Base-by-base conservation (phyloP, 225 moss, liverwort and hornwort species). In the Ulota crispa region DNA sequence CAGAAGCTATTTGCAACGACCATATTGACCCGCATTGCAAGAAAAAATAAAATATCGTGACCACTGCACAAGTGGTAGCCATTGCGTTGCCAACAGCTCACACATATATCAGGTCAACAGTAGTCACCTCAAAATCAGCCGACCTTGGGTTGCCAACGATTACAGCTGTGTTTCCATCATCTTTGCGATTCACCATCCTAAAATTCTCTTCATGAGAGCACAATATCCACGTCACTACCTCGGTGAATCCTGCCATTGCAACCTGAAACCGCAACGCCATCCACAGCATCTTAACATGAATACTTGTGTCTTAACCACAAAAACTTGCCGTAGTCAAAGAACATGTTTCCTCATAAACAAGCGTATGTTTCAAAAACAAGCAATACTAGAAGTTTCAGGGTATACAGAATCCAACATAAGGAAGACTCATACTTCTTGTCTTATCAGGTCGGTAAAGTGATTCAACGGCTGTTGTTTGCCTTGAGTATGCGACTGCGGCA, bases 151-250 rank as follows among this genome's bases (percentile, higher is more conserved):
- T 99, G 42, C 92, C 92, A 53, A 99, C 52, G 24, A 90, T 80
- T 24, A 86, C 95, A 79, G 98, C 95, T 77, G 95, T 99, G 43
- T 89, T 84, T 52, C 84, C 86, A 78, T 92, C 93, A 47, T 90
- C 89, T 79, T 80, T 83, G 59, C 93, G 90, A 81, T 96, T 96
- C 31, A 96, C 78, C 89, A 93, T 89, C 45, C 69, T 83, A 74
- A 99, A 99, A 73, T 96, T 96, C 64, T 99, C 98, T 43, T 88
- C 83, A 63, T 80, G 83, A 43, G 98, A 99, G 73, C 98, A 89
- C 85, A 99, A 81, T 75, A 99, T 99, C 93, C 94, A 99, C 3
- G 94, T 91, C 80, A 99, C 88, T 30, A 99, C 92, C 83, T 99
- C 96, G 8, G 98, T 99, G 73, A 94, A 99, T 28, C 98, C 98